phyloP scores from a whole-genome alignment of 306 rosid species.

The Crataegus laevigata region DNA sequence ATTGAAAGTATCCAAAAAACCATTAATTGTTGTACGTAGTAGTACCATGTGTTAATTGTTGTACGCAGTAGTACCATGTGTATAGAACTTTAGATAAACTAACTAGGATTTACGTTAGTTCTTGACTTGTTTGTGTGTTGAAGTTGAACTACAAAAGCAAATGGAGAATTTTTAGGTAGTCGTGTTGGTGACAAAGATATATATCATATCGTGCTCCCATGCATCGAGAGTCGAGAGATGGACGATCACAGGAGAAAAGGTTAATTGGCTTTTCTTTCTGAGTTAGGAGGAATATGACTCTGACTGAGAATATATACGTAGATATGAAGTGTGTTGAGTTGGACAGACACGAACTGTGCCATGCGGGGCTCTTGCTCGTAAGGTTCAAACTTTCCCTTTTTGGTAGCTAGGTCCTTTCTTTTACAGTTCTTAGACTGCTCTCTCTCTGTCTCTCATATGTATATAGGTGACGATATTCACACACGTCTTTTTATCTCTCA shows the following conservation, averaged over 20 bases:
- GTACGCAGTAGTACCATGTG: neutral
- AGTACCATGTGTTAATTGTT: neutral
- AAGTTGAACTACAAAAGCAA: neutral
- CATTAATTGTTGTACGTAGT: neutral
- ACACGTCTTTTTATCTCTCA: no score
- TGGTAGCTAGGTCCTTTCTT: slow-evolving; percentile 9
- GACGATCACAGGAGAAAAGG: neutral
- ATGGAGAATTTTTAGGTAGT: slow-evolving; percentile 29
- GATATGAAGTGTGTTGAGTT: neutral
- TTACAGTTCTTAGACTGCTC: neutral
- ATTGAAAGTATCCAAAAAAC: neutral
- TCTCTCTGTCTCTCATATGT: no score
- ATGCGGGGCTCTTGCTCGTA: slow-evolving; percentile 16
- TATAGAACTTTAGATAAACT: neutral
- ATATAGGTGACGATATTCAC: no score
- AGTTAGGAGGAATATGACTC: slow-evolving; percentile 20
- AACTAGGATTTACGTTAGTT: neutral
- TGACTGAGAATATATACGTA: neutral
- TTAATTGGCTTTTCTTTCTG: slow-evolving; percentile 12
- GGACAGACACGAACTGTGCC: slow-evolving; percentile 14
- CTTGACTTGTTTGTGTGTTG: neutral
- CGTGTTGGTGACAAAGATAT: slow-evolving; percentile 20
- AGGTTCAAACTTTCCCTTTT: slow-evolving; percentile 12
- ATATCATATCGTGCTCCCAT: slow-evolving; percentile 19
- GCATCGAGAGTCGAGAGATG: slow-evolving; percentile 9